These are phyloP conservation scores for Favolaschia claudopus DNA, from an alignment of 768 basidiomycete species.

Conservation along the genomic window DNA sequence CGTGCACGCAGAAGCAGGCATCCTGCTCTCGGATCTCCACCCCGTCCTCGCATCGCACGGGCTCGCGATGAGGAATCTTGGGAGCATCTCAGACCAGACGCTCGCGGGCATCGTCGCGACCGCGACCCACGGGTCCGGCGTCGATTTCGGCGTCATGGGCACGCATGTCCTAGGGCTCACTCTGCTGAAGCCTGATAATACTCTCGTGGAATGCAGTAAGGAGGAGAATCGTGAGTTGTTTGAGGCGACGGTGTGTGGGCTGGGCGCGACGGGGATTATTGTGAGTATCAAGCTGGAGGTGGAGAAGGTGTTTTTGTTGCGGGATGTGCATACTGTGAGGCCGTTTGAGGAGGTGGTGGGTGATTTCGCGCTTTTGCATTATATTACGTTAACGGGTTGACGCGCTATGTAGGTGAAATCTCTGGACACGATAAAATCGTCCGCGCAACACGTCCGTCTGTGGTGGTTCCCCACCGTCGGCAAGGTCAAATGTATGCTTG, in stretches of 20 bases:
- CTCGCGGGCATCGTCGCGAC: slow-evolving; percentile 93
- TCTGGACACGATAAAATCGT: slow-evolving; percentile 58
- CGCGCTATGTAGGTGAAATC: too few species aligned
- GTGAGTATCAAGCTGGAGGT: slow-evolving; percentile 79
- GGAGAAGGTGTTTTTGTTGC: slow-evolving; percentile 82
- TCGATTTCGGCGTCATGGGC: slow-evolving; percentile 80
- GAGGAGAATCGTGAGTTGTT: slow-evolving; percentile 77
- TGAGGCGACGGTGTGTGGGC: slow-evolving; percentile 86
- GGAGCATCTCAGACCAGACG: slow-evolving; percentile 96
- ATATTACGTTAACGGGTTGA: too few species aligned
- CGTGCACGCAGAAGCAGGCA: slow-evolving; percentile 79
- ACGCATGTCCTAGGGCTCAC: slow-evolving; percentile 79
- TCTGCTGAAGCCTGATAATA: slow-evolving; percentile 80
- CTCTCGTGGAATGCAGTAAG: slow-evolving; percentile 71
- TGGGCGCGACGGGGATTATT: slow-evolving; percentile 92
- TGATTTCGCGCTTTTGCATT: too few species aligned
- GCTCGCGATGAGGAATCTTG: slow-evolving; percentile 91
- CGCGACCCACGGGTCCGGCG: slow-evolving; percentile 93
- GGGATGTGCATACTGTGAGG: slow-evolving; percentile 70
- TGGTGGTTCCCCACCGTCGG: slow-evolving; percentile 95
- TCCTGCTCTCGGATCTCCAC: slow-evolving; percentile 80
- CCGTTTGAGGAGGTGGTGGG: slow-evolving; percentile 69
- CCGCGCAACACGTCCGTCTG: slow-evolving; percentile 89
- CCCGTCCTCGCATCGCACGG: slow-evolving; percentile 64
- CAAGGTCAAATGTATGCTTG: slow-evolving; percentile 71